A percentile compares a stretch with the other conserved stretches of the same genome.
Evolutionary conservation across 495 filamentous ascomycete species (phyloP).

Genomic region (Penicillium canescens): DNA sequence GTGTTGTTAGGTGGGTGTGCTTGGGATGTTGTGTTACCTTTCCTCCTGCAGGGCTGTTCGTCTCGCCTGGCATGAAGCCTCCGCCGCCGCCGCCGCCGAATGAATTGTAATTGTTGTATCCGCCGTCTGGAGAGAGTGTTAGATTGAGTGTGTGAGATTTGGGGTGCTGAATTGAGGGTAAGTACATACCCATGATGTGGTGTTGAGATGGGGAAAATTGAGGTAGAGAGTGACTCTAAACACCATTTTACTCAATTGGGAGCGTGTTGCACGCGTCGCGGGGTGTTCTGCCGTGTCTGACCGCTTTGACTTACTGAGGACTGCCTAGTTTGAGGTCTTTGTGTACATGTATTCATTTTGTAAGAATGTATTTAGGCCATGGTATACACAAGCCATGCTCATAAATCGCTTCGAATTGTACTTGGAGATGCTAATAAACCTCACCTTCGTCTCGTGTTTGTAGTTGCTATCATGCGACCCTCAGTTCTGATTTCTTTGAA

Average conservation of each 20-base stretch:
- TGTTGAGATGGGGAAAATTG: conserved; percentile 13
- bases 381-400: too few species aligned
- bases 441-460: too few species aligned
- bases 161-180: background rate
- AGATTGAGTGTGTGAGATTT: background rate
- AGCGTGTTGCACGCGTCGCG: conserved; percentile 47
- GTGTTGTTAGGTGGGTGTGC: too few species aligned
- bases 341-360: too few species aligned
- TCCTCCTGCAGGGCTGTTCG: conserved; percentile 47
- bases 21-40: conserved; percentile 26
- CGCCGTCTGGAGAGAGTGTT: conserved; percentile 23
- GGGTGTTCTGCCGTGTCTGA: conserved; percentile 10
- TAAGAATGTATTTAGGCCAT: too few species aligned
- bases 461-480: too few species aligned
- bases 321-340: too few species aligned
- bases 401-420: too few species aligned
- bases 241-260: conserved; percentile 46
- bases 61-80: conserved; percentile 62
- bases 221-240: conserved; percentile 1
- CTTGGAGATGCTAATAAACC: too few species aligned
- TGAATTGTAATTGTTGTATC: conserved; percentile 50
- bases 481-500: too few species aligned
- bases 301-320: background rate
- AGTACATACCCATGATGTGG: conserved; percentile 35
- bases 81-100: conserved; percentile 65